Base-by-base conservation (phyloP, 768 basidiomycete genomes). In the Podaxis sp. region DNA sequence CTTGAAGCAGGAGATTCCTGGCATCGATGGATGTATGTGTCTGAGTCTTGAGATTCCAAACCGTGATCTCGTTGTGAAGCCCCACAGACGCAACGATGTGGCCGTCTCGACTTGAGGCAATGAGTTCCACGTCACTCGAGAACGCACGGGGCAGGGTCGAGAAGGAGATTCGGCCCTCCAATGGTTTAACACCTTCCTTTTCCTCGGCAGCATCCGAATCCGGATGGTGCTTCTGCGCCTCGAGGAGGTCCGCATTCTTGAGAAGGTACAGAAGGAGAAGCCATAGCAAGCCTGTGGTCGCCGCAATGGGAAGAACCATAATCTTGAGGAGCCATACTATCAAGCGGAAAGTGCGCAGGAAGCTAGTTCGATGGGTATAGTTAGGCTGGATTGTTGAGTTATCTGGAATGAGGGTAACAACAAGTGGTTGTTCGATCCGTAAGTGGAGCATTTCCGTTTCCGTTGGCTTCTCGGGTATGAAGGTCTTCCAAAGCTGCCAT, bases 201-300 rank as follows among this genome's bases (percentile, higher is more conserved):
- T 64, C 49, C 3, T 76, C 72, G 8, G 72, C 66, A 7, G 72
- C 66, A 63, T 81, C 80, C 0, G 77, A 69, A 38, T 84, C 85
- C 1, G 77, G 77, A 36, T 85, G 81, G 69, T 89, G 82, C 43
- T 89, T 81, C 68, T 95, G 93, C 2, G 92, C 90, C 68, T 95
- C 95, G 38, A 97, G 81, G 0, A 95, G 83, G 63, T 99, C 95
- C 0, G 93, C 86, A 66, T 96, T 89, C 76, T 96, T 96, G 64
- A 98, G 78, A 2, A 99, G 80, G 71, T 95, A 95, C 9, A 93
- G 79, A 7, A 96, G 78, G 11, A 98, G 75, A 7, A 83, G 80
- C 72, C 91, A 98, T 9, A 98, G 79, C 3, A 83, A 73, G 25
- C 82, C 75, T 6, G 90, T 91, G 0, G 96, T 96, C 4, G 80